These are phyloP conservation scores for Tritrichomonas musculus DNA, from an alignment of 208 protist genomes.

Conservation along the genomic window DNA sequence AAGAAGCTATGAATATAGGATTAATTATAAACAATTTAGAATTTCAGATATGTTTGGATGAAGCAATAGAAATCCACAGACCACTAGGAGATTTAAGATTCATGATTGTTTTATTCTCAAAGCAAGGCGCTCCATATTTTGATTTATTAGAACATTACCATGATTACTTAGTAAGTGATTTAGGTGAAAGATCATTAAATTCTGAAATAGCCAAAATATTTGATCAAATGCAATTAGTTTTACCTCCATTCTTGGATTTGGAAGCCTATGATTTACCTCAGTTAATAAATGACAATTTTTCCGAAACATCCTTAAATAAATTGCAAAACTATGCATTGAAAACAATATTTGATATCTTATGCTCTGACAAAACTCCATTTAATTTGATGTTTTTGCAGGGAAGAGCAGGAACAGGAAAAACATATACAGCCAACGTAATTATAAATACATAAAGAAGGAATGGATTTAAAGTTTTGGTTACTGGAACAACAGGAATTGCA, in stretches of 20 bases:
- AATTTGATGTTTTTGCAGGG: too few relatives aligned
- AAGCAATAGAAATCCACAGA: neutral
- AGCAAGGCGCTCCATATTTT: neutral
- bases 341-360: too few relatives aligned
- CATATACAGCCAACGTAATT: neutral
- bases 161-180: neutral
- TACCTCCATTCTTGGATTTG: too few relatives aligned
- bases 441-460: neutral
- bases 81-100: neutral
- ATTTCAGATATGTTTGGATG: neutral
- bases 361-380: too few relatives aligned
- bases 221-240: too few relatives aligned
- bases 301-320: too few relatives aligned
- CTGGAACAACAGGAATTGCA: neutral
- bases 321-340: too few relatives aligned
- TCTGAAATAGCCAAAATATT: too few relatives aligned
- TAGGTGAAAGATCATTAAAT: too few relatives aligned
- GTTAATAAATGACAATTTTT: too few relatives aligned
- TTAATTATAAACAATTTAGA: neutral
- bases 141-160: neutral
- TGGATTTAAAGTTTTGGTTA: neutral
- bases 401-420: too few relatives aligned
- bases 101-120: neutral
- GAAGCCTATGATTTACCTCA: too few relatives aligned
- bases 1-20: neutral